Conservation (phyloP, 345 rosid species). For the Kernera saxatilis region DNA sequence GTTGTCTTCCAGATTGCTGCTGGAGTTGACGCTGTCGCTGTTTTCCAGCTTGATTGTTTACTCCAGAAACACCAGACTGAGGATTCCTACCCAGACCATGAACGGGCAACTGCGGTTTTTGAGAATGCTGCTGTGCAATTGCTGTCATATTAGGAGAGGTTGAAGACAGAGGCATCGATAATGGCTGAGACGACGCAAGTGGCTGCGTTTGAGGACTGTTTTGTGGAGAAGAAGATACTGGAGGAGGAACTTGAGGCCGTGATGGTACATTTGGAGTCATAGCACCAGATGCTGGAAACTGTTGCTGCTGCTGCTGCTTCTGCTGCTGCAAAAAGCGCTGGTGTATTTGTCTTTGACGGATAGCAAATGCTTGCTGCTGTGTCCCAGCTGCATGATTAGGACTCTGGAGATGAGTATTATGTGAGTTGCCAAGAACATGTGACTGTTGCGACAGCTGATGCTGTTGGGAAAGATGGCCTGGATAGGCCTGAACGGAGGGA, state of each 20-base stretch:
- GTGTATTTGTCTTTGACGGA: constrained; percentile 58
- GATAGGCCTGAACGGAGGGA: constrained; percentile 50
- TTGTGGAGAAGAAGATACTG: constrained; percentile 62
- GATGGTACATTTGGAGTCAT: constrained; percentile 53
- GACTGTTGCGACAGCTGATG: constrained; percentile 63
- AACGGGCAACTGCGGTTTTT: constrained; percentile 50
- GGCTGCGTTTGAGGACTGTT: constrained; percentile 60
- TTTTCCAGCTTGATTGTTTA: constrained; percentile 66
- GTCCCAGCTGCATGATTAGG: constrained; percentile 50
- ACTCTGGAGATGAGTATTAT: constrained; percentile 56
- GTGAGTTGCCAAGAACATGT: constrained; percentile 44
- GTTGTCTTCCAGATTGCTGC: constrained; percentile 71
- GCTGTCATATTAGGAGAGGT: constrained; percentile 56
- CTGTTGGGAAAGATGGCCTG: constrained; percentile 65
- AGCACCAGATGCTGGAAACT: constrained; percentile 51
- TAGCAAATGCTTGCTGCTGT: constrained; percentile 62
- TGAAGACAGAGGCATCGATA: constrained; percentile 42
- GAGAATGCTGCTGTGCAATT: constrained; percentile 38
- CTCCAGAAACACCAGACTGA: constrained; percentile 39
- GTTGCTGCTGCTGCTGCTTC: constrained; percentile 51
- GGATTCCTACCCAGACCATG: constrained; percentile 50
- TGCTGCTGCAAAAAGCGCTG: constrained; percentile 66
- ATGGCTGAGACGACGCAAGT: constrained; percentile 45
- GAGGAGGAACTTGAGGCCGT: constrained; percentile 54
- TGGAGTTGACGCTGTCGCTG: constrained; percentile 54